A percentile compares a stretch with the other conserved stretches of the same genome.
Conservation (phyloP, 2,329 filamentous ascomycete genomes). For the Pseudopyrenochaeta lycopersici region DNA sequence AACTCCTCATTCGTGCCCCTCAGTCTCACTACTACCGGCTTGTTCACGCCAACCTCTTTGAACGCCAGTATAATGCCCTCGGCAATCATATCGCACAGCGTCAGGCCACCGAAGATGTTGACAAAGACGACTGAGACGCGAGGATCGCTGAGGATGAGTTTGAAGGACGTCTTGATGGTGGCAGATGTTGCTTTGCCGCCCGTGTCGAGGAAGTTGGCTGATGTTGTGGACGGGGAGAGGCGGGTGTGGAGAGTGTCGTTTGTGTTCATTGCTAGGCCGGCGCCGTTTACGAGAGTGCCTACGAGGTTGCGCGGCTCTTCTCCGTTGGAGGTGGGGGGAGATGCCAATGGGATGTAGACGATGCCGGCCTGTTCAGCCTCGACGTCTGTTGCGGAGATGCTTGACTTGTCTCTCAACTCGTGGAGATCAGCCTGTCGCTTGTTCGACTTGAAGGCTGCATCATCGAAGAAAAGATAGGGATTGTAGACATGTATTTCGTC, state of each 20-base stretch:
- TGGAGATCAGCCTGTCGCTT: constrained; percentile 71
- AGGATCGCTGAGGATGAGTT: constrained; percentile 74
- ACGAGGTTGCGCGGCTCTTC: constrained; percentile 65
- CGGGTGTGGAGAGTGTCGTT: constrained; percentile 76
- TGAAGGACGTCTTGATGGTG: constrained; percentile 81
- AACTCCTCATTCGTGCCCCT: constrained; percentile 77
- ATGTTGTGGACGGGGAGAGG: constrained; percentile 68
- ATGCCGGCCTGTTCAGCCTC: constrained; percentile 76
- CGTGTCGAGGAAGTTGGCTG: constrained; percentile 88
- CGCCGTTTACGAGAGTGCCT: constrained; percentile 87
- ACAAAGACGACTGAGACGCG: constrained; percentile 77
- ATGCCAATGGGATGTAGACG: constrained; percentile 73
- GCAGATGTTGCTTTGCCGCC: constrained; percentile 86
- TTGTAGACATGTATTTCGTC: constrained; percentile 61
- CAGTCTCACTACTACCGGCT: constrained; percentile 78
- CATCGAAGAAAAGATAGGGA: constrained; percentile 72
- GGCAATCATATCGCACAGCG: constrained; percentile 83
- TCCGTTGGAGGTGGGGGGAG: constrained; percentile 8
- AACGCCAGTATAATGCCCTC: constrained; percentile 78
- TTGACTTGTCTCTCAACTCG: constrained; percentile 60
- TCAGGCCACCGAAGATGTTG: constrained; percentile 76
- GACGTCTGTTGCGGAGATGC: constrained; percentile 65
- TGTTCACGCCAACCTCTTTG: constrained; percentile 68
- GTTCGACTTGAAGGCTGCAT: constrained; percentile 71
- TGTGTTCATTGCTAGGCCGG: constrained; percentile 90